Evolutionary conservation across 345 rosid species (phyloP).

Genomic region (Lenwebbia sp.): DNA sequence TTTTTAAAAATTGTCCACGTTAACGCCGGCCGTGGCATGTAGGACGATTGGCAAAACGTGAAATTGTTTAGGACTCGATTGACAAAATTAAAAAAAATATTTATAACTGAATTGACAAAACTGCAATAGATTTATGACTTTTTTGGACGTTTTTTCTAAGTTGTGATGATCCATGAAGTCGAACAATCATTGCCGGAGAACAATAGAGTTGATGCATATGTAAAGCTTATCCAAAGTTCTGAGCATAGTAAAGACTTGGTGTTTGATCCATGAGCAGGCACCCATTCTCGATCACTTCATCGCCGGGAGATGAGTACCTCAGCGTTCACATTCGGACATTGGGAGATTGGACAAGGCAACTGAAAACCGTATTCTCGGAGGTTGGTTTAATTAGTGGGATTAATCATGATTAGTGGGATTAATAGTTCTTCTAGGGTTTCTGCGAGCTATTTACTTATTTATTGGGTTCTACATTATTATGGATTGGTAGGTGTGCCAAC

Average conservation of each 20-base stretch:
- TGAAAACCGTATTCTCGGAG: slow-evolving; percentile 65
- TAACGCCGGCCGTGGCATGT: rapidly evolving
- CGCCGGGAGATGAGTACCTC: slow-evolving; percentile 77
- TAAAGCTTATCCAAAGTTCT: not conserved
- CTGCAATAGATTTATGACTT: too few relatives aligned
- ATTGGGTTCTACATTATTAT: not conserved
- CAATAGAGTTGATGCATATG: not conserved
- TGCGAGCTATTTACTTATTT: not conserved
- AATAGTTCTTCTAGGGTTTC: not conserved
- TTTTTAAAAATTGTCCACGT: too few relatives aligned
- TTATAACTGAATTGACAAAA: too few relatives aligned
- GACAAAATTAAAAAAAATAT: too few relatives aligned
- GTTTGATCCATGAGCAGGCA: slow-evolving; percentile 28
- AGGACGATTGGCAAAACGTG: too few relatives aligned
- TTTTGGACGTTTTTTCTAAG: too few relatives aligned
- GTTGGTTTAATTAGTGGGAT: slow-evolving; percentile 7
- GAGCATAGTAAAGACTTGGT: not conserved
- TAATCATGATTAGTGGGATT: not conserved
- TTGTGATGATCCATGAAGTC: not conserved
- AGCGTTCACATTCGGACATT: slow-evolving; percentile 82
- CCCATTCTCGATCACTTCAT: slow-evolving; percentile 91
- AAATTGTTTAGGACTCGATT: too few relatives aligned
- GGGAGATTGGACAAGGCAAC: slow-evolving; percentile 88
- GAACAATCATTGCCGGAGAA: not conserved
- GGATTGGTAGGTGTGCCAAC: slow-evolving; percentile 35